phyloP scores from a whole-genome alignment of 2,329 filamentous ascomycete genomes.

The Ophiostoma tasmaniense region DNA sequence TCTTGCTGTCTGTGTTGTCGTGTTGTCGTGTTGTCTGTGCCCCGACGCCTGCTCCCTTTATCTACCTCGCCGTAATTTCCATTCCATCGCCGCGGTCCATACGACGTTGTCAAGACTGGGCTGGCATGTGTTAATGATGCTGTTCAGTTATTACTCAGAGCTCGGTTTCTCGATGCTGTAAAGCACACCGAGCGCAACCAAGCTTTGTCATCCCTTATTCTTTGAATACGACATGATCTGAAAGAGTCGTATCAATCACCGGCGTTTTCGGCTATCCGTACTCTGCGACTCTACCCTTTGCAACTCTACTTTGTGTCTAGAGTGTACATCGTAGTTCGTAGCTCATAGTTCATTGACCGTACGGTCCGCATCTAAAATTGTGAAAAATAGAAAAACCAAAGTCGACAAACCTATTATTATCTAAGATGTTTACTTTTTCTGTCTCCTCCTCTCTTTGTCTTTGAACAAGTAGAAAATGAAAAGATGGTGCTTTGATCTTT shows the following conservation, averaged over 20 bases:
- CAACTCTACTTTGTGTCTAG: no score
- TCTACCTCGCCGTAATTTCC: slow-evolving; percentile 3
- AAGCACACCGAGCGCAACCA: neutral
- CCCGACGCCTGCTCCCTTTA: neutral
- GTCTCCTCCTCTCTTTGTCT: neutral
- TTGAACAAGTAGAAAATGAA: neutral
- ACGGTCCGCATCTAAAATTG: neutral
- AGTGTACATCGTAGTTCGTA: neutral
- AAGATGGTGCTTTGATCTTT: neutral
- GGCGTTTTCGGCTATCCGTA: neutral
- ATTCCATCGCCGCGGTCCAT: neutral
- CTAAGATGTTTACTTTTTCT: neutral
- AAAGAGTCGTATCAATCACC: neutral
- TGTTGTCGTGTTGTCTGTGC: neutral
- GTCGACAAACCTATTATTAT: neutral
- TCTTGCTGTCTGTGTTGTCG: neutral
- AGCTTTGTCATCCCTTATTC: neutral
- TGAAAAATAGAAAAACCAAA: neutral
- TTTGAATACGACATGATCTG: neutral
- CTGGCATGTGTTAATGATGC: neutral
- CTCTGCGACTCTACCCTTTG: neutral
- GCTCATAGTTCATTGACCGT: neutral
- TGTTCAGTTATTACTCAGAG: neutral
- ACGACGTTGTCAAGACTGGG: neutral
- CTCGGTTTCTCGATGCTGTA: neutral